These are phyloP conservation scores for Camelina laxa DNA, from an alignment of 345 rosid genomes.

Conservation along the genomic window DNA sequence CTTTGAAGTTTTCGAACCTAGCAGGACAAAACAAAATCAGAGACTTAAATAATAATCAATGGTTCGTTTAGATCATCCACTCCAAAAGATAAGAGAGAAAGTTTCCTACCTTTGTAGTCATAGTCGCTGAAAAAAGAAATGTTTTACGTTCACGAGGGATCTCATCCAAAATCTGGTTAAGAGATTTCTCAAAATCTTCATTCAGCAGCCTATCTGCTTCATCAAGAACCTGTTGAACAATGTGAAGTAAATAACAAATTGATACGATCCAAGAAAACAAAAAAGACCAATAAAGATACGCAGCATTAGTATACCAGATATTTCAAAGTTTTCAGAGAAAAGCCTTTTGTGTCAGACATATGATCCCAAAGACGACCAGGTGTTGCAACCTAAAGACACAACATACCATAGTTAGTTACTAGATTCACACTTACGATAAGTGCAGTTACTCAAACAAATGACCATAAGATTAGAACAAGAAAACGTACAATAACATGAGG, in stretches of 20 bases:
- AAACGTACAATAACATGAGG: slow-evolving; percentile 69
- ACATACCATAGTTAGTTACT: slow-evolving; percentile 3
- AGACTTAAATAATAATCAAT: slow-evolving; percentile 20
- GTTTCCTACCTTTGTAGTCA: slow-evolving; percentile 84
- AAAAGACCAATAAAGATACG: slow-evolving; percentile 12
- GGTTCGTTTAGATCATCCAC: slow-evolving; percentile 17
- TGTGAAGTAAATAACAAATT: background rate
- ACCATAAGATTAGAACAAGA: background rate
- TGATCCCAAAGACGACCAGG: slow-evolving; percentile 98
- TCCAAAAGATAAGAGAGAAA: background rate
- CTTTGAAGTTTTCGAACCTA: slow-evolving; percentile 93
- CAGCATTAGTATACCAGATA: slow-evolving; percentile 60
- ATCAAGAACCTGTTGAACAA: slow-evolving; percentile 70
- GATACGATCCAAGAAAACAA: background rate
- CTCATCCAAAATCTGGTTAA: slow-evolving; percentile 73
- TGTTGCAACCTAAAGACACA: slow-evolving; percentile 71
- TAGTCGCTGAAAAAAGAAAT: slow-evolving; percentile 94
- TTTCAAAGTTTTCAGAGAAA: slow-evolving; percentile 75
- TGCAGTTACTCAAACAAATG: background rate
- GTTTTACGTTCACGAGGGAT: slow-evolving; percentile 76
- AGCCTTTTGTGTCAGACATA: slow-evolving; percentile 83
- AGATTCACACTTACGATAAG: background rate
- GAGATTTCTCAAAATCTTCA: slow-evolving; percentile 93
- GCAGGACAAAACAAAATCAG: slow-evolving; percentile 30
- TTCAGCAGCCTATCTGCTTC: slow-evolving; percentile 95